phyloP scores from a whole-genome alignment of 345 rosid genomes.

The Hibiscus mutabilis region DNA sequence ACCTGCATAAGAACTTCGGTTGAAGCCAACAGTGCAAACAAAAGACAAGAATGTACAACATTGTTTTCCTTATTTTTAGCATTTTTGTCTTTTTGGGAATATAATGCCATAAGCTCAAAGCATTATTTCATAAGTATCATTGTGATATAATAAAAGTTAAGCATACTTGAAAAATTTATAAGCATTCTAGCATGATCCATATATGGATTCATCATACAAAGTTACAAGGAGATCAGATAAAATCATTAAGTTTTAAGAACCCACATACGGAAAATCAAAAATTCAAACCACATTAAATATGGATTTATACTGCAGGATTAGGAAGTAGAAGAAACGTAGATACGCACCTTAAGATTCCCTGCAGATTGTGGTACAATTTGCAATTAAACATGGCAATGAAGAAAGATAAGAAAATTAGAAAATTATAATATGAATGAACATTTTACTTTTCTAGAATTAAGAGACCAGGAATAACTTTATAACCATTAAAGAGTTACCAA shows the following conservation, averaged over 20 bases:
- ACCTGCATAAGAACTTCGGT: conserved; percentile 45
- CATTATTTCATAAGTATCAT: neutral
- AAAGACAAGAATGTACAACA: neutral
- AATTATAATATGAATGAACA: neutral
- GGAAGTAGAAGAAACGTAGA: conserved; percentile 13
- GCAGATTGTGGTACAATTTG: conserved; percentile 27
- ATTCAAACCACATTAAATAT: neutral
- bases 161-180: neutral
- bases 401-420: conserved; percentile 23
- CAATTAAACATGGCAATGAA: conserved; percentile 18
- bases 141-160: neutral
- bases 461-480: conserved; percentile 2
- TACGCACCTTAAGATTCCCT: conserved; percentile 84
- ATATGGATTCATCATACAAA: neutral
- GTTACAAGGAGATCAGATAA: neutral
- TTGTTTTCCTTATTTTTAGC: neutral
- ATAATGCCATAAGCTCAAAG: neutral
- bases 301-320: neutral
- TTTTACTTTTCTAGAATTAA: neutral
- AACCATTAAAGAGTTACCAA: neutral
- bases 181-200: neutral
- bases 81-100: neutral
- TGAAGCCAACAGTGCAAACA: neutral
- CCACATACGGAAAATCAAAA: conserved; percentile 2
- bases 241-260: neutral